Evolutionary conservation across 2,329 filamentous ascomycete genomes (phyloP).

Genomic region (Tothia fuscella): DNA sequence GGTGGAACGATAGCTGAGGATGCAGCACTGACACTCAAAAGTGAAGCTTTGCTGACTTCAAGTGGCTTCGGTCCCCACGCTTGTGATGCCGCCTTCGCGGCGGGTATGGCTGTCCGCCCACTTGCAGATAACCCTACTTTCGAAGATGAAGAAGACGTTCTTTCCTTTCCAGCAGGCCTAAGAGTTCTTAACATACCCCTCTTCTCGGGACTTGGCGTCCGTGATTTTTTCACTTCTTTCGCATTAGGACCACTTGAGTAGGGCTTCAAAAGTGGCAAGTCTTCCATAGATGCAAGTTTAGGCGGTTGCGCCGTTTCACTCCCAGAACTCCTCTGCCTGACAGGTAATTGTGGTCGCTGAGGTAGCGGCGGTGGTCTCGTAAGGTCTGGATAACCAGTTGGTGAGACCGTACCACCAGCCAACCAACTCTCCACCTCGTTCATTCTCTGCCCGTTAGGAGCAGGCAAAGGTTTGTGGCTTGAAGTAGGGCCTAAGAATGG

Average conservation of each 20-base stretch:
- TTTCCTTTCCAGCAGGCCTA: constrained; percentile 26
- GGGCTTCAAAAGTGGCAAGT: constrained; percentile 19
- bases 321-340: constrained; percentile 21
- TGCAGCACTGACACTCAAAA: background rate
- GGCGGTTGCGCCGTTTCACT: background rate
- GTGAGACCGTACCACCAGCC: constrained; percentile 70
- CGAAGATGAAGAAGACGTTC: constrained; percentile 31
- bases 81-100: constrained; percentile 50
- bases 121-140: constrained; percentile 15
- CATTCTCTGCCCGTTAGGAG: background rate
- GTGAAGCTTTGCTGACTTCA: constrained; percentile 9
- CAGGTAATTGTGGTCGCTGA: constrained; percentile 35
- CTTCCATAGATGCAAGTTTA: too few relatives aligned
- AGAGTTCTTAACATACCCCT: constrained; percentile 43
- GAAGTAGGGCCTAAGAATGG: background rate
- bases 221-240: constrained; percentile 28
- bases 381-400: constrained; percentile 68
- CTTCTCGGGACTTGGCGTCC: constrained; percentile 51
- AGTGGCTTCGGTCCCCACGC: constrained; percentile 35
- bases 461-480: background rate
- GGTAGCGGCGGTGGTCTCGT: constrained; percentile 55
- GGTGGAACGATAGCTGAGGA: background rate
- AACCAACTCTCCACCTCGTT: constrained; percentile 46
- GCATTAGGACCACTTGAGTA: constrained; percentile 27
- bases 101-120: constrained; percentile 30